A percentile compares a stretch with the other conserved stretches of the same genome.
Conservation (phyloP, 2,329 filamentous ascomycete genomes). For the Aspergillus uvarum region DNA sequence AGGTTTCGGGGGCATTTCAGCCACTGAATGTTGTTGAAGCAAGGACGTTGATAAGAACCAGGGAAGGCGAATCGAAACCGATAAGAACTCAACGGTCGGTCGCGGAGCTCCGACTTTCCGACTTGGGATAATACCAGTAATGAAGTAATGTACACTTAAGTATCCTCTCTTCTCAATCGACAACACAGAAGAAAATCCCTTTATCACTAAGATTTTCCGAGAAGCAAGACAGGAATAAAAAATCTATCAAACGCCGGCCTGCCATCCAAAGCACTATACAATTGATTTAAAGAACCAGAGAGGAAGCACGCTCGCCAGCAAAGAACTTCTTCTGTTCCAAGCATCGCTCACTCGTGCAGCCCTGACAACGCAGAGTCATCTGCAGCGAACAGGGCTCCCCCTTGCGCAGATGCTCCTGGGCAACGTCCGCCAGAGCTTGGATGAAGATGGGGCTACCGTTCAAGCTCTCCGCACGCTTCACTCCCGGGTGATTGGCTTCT, state of each 20-base stretch:
- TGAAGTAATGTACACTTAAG: too few relatives aligned
- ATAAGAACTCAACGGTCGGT: neutral
- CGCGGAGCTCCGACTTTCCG: neutral
- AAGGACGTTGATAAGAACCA: neutral
- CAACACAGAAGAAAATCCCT: too few relatives aligned
- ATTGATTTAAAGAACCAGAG: constrained; percentile 33
- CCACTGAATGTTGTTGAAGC: neutral
- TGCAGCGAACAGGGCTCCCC: constrained; percentile 73
- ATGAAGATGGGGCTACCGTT: constrained; percentile 94
- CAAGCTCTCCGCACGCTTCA: constrained; percentile 88
- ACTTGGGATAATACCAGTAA: too few relatives aligned
- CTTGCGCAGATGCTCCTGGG: constrained; percentile 72
- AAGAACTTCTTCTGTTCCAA: constrained; percentile 70
- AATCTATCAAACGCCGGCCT: neutral
- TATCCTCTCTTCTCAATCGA: too few relatives aligned
- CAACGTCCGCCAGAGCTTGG: constrained; percentile 81
- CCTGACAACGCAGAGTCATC: constrained; percentile 88
- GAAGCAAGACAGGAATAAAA: neutral
- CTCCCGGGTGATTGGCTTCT: constrained; percentile 70
- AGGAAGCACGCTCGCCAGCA: constrained; percentile 41
- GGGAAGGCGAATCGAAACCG: neutral
- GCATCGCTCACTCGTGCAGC: constrained; percentile 87
- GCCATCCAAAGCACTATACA: neutral
- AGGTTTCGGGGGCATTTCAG: neutral
- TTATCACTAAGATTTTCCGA: too few relatives aligned